A percentile compares a stretch with the other conserved stretches of the same genome.
Conservation (phyloP, 2,329 filamentous ascomycete species). For the Hymenotorrendiella dingleyae region DNA sequence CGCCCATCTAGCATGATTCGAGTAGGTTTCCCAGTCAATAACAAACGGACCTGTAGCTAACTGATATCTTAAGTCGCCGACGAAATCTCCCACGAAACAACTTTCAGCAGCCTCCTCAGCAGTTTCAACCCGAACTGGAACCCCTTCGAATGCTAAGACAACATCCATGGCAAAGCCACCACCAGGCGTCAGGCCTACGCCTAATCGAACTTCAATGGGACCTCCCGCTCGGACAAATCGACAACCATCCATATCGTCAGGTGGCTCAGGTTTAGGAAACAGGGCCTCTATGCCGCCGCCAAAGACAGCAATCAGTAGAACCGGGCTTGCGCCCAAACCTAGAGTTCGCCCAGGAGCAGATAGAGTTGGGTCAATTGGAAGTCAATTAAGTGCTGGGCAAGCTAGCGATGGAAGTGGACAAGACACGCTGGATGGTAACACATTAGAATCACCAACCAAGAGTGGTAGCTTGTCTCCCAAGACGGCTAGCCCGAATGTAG, state of each 20-base stretch:
- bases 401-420: constrained; percentile 25
- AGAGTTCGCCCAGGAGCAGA: constrained; percentile 26
- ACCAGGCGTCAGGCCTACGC: constrained; percentile 45
- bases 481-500: constrained; percentile 24
- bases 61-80: constrained; percentile 54
- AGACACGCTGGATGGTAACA: constrained; percentile 25
- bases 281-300: constrained; percentile 16
- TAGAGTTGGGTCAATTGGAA: constrained; percentile 26
- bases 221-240: constrained; percentile 43
- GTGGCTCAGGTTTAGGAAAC: constrained; percentile 30
- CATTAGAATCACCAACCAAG: constrained; percentile 40
- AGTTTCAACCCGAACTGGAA: constrained; percentile 53
- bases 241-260: constrained; percentile 35
- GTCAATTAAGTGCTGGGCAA: constrained; percentile 26
- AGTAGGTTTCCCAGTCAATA: constrained; percentile 42
- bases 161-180: constrained; percentile 42
- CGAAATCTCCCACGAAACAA: constrained; percentile 76
- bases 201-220: constrained; percentile 59
- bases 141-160: constrained; percentile 50
- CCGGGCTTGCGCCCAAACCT: constrained; percentile 25
- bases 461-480: constrained; percentile 32
- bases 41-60: no score
- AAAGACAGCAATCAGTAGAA: constrained; percentile 14
- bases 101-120: constrained; percentile 50
- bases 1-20: constrained; percentile 51